These are phyloP conservation scores for Dioscorea cayenensis DNA, from an alignment of 116 monocot species.

Conservation along the genomic window DNA sequence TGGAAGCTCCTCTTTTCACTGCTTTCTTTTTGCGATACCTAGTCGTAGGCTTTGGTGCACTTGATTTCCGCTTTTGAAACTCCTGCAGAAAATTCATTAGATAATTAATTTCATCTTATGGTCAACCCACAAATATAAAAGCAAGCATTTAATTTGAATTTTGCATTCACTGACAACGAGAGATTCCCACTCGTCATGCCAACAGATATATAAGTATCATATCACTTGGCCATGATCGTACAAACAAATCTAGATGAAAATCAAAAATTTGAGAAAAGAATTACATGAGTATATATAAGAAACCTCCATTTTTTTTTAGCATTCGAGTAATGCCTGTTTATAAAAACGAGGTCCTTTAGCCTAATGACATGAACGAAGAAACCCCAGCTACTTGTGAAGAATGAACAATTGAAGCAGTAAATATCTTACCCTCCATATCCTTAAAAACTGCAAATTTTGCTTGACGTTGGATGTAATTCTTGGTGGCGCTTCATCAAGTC, in stretches of 20 bases:
- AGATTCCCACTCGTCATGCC: neutral
- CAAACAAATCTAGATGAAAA: no score
- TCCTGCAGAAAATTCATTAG: conserved; percentile 40
- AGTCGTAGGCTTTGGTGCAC: conserved; percentile 57
- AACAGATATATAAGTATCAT: neutral
- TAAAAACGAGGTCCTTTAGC: neutral
- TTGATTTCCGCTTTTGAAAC: conserved; percentile 48
- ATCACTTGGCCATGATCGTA: no score
- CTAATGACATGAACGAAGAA: neutral
- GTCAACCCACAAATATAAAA: neutral
- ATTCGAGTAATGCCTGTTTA: neutral
- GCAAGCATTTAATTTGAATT: neutral
- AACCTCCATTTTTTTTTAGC: no score
- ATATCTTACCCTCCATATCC: conserved; percentile 60
- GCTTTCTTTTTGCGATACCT: conserved; percentile 94
- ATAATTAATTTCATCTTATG: neutral
- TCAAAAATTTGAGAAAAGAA: no score
- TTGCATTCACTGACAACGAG: no score
- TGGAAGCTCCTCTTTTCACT: conserved; percentile 64
- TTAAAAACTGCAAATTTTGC: conserved; percentile 79
- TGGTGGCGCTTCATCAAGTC: conserved; percentile 49
- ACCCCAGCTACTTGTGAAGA: neutral
- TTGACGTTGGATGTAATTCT: conserved; percentile 95
- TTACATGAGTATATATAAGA: no score
- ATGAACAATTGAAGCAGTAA: neutral